Base-by-base conservation (phyloP, 202 grass and related monocot species). In the Alloteropsis angusta region DNA sequence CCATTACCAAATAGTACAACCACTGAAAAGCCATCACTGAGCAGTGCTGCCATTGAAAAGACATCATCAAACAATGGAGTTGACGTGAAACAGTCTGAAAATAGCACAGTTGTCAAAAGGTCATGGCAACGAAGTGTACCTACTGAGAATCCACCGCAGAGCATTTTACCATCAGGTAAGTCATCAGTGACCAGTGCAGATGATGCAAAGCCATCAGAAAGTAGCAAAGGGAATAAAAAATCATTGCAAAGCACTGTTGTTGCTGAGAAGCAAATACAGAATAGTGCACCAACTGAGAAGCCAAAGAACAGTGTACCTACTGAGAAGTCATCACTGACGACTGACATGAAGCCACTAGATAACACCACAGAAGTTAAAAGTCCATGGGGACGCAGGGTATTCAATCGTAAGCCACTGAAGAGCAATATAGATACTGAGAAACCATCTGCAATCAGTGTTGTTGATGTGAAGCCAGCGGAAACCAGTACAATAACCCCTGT, bases 171-270 rank as follows among this genome's bases (percentile, higher is more conserved):
- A 47, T 78, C 16, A 0, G 83, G 82, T 65, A 74, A 82, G 60
- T 26, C 60, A 74, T 57, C 83, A 78, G 48, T 26, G 34, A 63
- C 67, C n/a, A 82, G 67, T 61, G 12, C 19, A 62, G 83, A 78
- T 78, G 74, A 78, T 62, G 50, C 36, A 53, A 89, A 85, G 53
- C 54, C 74, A 74, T 82, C 74, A 82, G 87, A 82, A 85, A 82
- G 36, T 17, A 53, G 78, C 78, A 68, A 82, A 68, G 53, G 67
- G 60, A 21, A 34, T 0, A 78, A 77, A 72, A 89, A 73, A 66
- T 52, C 87, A 78, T 89, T 82, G 87, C 87, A 89, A 74, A 73
- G 6, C 42, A 7, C 7, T 73, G 68, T 48, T 53, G 44, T 53
- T 62, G 68, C 83, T 77, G 87, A 82, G 72, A 78, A 65, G 59